Base-by-base conservation (phyloP, 106 monocot genomes). In the Hemerocallis citrina region DNA sequence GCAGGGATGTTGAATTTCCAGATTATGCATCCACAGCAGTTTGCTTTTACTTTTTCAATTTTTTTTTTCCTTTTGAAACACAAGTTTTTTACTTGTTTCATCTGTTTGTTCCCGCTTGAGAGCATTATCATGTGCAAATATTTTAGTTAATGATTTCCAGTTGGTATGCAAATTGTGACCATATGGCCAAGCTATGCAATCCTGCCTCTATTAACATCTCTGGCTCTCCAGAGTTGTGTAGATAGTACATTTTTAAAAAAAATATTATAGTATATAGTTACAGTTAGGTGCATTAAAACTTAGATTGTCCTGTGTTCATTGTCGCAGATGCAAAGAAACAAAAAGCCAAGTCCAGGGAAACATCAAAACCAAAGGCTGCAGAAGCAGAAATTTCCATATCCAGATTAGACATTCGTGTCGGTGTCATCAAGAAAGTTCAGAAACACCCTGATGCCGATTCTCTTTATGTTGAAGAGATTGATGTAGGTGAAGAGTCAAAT, bases 401-500 rank as follows among this genome's bases (percentile, higher is more conserved):
- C 6, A 83, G 84, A 23, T 81, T 96, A 34, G 96, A 96, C 36
- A 84, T 96, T 21, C 80, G 90, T 15, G 91, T 96, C 9, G 96
- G 96, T 56, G 64, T 84, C 7, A 96, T 96, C 11, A 87, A 51
- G 44, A 84, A 90, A 56, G 90, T 80, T 59, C 72, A 87, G 69
- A 96, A 87, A 63, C 96, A 96, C 47, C 96, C 90, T 31, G 87
- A 91, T 70, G 96, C 96, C 10, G 87, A 96, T 84, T 87, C 96
- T 11, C 84, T 96, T 40, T 96, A 84, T 59, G 87, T 96, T 2
- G 96, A 96, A 75, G 96, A 96, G 67, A 96, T 96, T 62, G 96
- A 91, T 72, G 81, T 96, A 19, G 96, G 96, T 44, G 96, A 96
- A 68, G 86, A 64, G 33, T 74, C 83, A 42, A 58, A 70, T 33